These are phyloP conservation scores for Rosa lucieae DNA, from an alignment of 306 rosid genomes.

Conservation along the genomic window DNA sequence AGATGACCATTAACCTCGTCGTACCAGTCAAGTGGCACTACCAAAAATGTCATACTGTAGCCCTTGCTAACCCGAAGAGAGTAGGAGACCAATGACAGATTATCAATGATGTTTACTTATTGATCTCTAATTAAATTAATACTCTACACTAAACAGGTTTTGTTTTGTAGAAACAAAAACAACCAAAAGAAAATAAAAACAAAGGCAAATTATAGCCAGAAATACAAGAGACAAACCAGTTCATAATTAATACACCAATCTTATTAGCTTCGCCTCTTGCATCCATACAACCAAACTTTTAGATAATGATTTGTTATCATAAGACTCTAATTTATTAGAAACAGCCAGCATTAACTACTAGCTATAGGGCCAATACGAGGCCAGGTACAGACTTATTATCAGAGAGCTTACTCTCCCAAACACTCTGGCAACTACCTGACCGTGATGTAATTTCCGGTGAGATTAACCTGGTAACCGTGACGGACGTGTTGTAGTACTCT, in stretches of 20 bases:
- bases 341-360: neutral
- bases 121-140: neutral
- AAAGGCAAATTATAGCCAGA: neutral
- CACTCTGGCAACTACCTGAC: conserved; percentile 36
- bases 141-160: neutral
- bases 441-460: conserved; percentile 13
- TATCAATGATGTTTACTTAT: neutral
- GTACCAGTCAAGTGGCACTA: neutral
- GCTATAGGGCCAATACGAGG: conserved; percentile 56
- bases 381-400: conserved; percentile 57
- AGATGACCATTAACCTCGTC: neutral
- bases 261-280: neutral
- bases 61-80: neutral
- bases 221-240: neutral
- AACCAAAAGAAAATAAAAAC: neutral
- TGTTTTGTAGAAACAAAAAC: neutral
- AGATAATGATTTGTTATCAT: neutral
- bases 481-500: conserved; percentile 72
- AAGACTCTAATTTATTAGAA: neutral
- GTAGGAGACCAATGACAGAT: neutral
- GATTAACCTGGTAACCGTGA: conserved; percentile 55
- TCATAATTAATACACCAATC: neutral
- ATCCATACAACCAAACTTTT: neutral
- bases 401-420: conserved; percentile 72
- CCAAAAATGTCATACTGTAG: neutral